Base-by-base conservation (phyloP, 768 basidiomycete species). In the Amylocystis lapponica region DNA sequence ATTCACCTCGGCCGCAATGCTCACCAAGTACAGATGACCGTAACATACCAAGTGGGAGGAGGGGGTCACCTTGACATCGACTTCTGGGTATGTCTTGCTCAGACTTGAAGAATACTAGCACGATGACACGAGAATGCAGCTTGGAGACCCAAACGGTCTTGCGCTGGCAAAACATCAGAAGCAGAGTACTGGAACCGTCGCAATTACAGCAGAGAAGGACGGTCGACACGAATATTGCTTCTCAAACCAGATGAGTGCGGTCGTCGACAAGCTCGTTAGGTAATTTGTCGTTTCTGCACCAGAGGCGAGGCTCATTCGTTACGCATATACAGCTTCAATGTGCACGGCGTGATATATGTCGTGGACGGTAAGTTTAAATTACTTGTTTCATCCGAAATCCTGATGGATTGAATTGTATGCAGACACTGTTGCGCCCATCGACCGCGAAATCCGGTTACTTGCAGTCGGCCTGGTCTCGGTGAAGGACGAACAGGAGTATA, bases 401-500 rank as follows among this genome's bases (percentile, higher is more conserved):
- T 22, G 30, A 29, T 9, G 8, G 16, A n/a, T n/a, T 26, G 36
- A 44, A 30, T 25, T 39, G n/a, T 17, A 32, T 60, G 53, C 61
- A 76, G 89, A 90, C 53, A 74, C 83, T 14, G 87, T 95, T 45
- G 94, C 95, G 9, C 96, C 96, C 6, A 90, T 99, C 39, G 96
- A 99, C 63, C 81, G 86, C 45, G 95, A 98, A 73, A 94, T 98
- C 50, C 83, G 96, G 19, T 68, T 76, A 23, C 68, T 99, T 21
- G 81, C 89, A 12, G 78, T 79, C 41, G 91, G 85, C 8, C 68
- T 98, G 37, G 76, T 85, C 43, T 69, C 87, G 9, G 93, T 99
- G 52, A 97, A 97, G 68, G 96, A 99, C 58, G 96, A 99, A 62
- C 95, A 98, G 62, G 96, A 98, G 65, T 99, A 99, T 66, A 93